phyloP scores from a whole-genome alignment of 73 alveolate genomes.

The Durusdinium trenchii region DNA sequence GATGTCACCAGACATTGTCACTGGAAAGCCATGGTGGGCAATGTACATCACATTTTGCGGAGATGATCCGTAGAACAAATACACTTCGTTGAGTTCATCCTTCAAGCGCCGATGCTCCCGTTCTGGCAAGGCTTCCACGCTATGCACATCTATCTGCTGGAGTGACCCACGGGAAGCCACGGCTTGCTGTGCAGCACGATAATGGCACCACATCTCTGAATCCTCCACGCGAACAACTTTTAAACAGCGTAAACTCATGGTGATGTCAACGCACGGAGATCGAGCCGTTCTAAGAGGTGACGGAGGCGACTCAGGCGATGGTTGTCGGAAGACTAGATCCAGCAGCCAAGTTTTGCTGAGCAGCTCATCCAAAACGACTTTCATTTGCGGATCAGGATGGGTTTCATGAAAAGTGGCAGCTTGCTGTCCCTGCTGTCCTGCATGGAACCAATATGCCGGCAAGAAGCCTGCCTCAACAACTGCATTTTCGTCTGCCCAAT shows the following conservation, averaged over 20 bases:
- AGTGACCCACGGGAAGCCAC: background rate
- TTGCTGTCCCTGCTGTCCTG: constrained; percentile 42
- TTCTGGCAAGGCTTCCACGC: constrained; percentile 43
- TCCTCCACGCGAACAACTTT: constrained; percentile 76
- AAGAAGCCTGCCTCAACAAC: background rate
- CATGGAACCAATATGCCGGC: constrained; percentile 78
- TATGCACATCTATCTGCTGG: background rate
- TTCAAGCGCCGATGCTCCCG: constrained; percentile 49
- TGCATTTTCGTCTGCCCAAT: constrained; percentile 17
- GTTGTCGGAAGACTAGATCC: background rate
- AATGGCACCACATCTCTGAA: constrained; percentile 59
- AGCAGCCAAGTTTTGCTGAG: constrained; percentile 33
- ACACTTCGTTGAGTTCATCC: constrained; percentile 56
- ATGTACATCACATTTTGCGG: constrained; percentile 67
- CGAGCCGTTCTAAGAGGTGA: constrained; percentile 31
- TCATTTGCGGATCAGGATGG: constrained; percentile 75
- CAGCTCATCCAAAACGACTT: constrained; percentile 40
- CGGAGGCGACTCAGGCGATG: constrained; percentile 32
- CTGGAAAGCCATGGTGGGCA: constrained; percentile 67
- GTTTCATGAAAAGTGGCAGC: constrained; percentile 40
- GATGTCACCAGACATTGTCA: background rate
- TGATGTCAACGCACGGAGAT: background rate
- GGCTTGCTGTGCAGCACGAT: constrained; percentile 20
- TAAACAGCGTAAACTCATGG: constrained; percentile 35
- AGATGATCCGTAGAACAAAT: constrained; percentile 31